phyloP scores from a whole-genome alignment of 495 filamentous ascomycete species.

The Lasiosphaeria ovina region DNA sequence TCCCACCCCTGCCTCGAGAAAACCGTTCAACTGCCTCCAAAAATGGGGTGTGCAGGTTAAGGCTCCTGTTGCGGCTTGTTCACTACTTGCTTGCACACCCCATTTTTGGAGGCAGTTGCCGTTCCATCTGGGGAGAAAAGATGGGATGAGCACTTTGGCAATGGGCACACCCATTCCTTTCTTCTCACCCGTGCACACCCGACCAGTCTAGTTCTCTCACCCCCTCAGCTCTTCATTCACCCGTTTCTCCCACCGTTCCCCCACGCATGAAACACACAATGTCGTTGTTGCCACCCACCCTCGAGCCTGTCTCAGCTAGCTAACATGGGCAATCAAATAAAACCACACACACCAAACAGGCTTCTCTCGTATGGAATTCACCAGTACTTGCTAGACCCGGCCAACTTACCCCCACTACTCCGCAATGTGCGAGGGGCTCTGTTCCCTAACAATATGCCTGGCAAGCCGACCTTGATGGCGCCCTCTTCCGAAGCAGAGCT shows the following conservation, averaged over 20 bases:
- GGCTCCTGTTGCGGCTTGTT: no score
- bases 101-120: no score
- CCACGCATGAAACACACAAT: slow-evolving; percentile 26
- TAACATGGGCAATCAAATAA: background rate
- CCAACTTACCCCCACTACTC: slow-evolving; percentile 70
- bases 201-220: background rate
- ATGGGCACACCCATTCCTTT: background rate
- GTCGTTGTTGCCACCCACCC: slow-evolving; percentile 5
- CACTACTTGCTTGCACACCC: no score
- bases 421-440: slow-evolving; percentile 66
- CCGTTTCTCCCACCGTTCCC: slow-evolving; percentile 14
- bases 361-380: slow-evolving; percentile 71
- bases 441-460: slow-evolving; percentile 74
- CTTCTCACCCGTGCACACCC: background rate
- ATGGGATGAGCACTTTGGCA: no score
- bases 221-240: background rate
- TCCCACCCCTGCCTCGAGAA: no score
- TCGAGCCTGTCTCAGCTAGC: background rate
- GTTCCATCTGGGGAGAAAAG: no score
- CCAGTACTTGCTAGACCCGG: slow-evolving; percentile 61
- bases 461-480: slow-evolving; percentile 42
- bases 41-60: no score
- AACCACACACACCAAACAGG: slow-evolving; percentile 38
- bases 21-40: no score
- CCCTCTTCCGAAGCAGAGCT: slow-evolving; percentile 49